Percentiles rank a stretch among this genome's conserved stretches.
phyloP scores from a whole-genome alignment of 257 asterid genomes.

The Solanum phureja region DNA sequence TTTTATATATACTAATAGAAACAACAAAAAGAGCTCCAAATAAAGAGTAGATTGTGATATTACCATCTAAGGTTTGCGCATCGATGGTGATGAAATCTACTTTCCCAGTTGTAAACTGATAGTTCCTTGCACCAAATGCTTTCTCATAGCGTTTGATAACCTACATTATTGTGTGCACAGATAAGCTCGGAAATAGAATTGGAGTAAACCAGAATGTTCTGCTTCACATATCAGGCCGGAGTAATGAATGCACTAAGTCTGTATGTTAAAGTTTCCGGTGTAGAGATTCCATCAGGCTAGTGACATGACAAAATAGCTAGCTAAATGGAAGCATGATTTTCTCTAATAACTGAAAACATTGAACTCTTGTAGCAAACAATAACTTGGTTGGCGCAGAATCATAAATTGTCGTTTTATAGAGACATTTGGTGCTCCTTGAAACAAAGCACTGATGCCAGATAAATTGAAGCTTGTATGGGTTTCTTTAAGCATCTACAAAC shows the following conservation, averaged over 20 bases:
- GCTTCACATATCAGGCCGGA: not conserved
- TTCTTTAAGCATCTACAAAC: not conserved
- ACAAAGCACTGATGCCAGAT: not conserved
- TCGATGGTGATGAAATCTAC: conserved; percentile 75
- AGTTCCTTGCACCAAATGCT: conserved; percentile 77
- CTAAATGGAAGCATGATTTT: not conserved
- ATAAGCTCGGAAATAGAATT: not conserved
- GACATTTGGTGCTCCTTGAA: too few species aligned
- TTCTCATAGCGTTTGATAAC: conserved; percentile 61
- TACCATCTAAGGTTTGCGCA: conserved; percentile 91
- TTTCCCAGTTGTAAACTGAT: conserved; percentile 53
- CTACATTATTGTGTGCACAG: conserved; percentile 24
- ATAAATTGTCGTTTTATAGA: not conserved
- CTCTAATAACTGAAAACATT: not conserved
- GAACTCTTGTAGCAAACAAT: not conserved
- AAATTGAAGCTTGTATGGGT: not conserved
- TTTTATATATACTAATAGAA: not conserved
- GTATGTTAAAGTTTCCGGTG: too few species aligned
- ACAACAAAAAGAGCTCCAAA: not conserved
- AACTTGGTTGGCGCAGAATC: not conserved
- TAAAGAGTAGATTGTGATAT: not conserved
- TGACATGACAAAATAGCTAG: not conserved
- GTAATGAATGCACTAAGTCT: too few species aligned
- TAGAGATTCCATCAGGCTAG: not conserved
- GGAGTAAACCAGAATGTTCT: not conserved